Base-by-base conservation (phyloP, 768 basidiomycete genomes). In the Chalciporus pseudorubinellus region DNA sequence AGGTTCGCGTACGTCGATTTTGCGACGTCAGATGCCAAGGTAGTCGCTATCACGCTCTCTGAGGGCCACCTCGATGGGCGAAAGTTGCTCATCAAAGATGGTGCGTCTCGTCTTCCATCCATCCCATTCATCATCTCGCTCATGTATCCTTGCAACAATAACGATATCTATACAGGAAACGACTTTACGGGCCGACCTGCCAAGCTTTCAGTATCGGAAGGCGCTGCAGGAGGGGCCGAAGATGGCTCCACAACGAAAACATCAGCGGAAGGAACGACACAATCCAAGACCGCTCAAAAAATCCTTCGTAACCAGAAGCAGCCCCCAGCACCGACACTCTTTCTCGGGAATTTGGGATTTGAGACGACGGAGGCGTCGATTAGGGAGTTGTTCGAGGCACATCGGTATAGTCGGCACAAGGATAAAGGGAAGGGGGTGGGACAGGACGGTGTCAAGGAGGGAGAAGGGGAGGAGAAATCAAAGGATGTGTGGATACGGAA, bases 1-100 rank as follows among this genome's bases (percentile, higher is more conserved):
- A 98, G 95, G 34, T 99, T 93, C 68, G 97, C 97, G 33, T 98
- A 98, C 72, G 89, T 98, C 52, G 95, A 98, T 71, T 97, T 98
- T 66, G 78, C 83, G 3, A 85, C 85, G 1, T 71, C 79, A 0
- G 90, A 93, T 28, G 84, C 81, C 12, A 90, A 95, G 64, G 64
- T 62, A 4, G 72, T 78, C 39, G 95, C 94, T 26, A 88, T 98
- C 55, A 75, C 82, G 4, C 73, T 87, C 39, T 92, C 92, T 4
- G 97, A 99, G 68, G 76, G 82, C 29, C 81, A 81, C 48, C 74
- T 98, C 13, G 80, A 95, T 24, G 95, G 95, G 6, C 78, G 97
- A 56, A 85, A 84, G 51, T 72, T 98, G 12, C 80, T 99, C 40
- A 97, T 99, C 58, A 99, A 99, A 77, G 88, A 92, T 58, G 93